phyloP scores from a whole-genome alignment of 768 basidiomycete genomes.

The Leccinum truebloodii region DNA sequence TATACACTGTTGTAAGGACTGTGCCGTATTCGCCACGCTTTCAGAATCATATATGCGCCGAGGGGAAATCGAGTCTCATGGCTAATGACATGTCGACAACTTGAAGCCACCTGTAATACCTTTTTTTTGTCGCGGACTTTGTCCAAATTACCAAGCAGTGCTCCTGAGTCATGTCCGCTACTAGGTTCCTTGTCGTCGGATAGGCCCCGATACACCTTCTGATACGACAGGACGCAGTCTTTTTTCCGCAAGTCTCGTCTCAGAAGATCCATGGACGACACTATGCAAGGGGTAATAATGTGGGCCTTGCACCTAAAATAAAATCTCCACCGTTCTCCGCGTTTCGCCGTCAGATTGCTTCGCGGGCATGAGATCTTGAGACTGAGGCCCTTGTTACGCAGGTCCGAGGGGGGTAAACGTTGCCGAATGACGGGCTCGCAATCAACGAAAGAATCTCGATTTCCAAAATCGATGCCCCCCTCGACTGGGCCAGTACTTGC shows the following conservation, averaged over 20 bases:
- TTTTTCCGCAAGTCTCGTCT: constrained; percentile 13
- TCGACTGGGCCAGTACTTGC: background rate
- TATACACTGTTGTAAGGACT: constrained; percentile 13
- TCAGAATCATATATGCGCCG: background rate
- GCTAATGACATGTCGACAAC: background rate
- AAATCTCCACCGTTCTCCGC: constrained; percentile 21
- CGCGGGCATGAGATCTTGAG: constrained; percentile 15
- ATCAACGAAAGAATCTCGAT: constrained; percentile 6
- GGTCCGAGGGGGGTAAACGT: background rate
- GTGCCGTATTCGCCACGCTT: background rate
- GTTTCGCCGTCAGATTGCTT: constrained; percentile 7
- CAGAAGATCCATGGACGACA: constrained; percentile 15
- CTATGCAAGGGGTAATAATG: constrained; percentile 20
- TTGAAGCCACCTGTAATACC: background rate
- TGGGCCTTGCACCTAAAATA: constrained; percentile 12
- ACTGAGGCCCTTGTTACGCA: constrained; percentile 4
- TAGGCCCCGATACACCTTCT: constrained; percentile 8
- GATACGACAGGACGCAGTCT: constrained; percentile 11
- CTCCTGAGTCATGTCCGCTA: constrained; percentile 16
- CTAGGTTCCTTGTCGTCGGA: constrained; percentile 8
- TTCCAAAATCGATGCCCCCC: constrained; percentile 15
- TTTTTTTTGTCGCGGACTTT: background rate
- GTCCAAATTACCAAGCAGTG: constrained; percentile 12
- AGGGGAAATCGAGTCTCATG: background rate
- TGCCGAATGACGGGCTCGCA: background rate